A percentile compares a stretch with the other conserved stretches of the same genome.
These are phyloP conservation scores for Kwoniella bestiolae DNA, from an alignment of 768 basidiomycete species.

Conservation along the genomic window DNA sequence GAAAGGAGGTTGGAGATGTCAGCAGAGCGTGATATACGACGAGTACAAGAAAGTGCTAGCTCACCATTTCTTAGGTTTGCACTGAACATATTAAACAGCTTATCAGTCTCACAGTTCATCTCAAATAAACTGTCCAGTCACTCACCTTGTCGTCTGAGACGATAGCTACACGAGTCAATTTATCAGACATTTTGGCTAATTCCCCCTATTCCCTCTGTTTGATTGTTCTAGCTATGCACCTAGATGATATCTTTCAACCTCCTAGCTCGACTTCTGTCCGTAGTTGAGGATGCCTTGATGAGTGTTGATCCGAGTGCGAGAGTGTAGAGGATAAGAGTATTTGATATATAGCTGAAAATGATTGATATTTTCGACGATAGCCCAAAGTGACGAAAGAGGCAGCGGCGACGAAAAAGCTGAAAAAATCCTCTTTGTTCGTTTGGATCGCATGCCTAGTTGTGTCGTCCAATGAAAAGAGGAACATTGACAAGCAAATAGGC, in stretches of 20 bases:
- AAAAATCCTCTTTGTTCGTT: constrained; percentile 7
- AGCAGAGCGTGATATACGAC: not conserved
- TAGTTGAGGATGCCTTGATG: too few species aligned
- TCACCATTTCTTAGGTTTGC: constrained; percentile 81
- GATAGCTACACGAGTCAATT: constrained; percentile 97
- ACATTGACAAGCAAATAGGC: not conserved
- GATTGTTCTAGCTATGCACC: not conserved
- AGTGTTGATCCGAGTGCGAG: too few species aligned
- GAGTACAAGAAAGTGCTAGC: too few species aligned
- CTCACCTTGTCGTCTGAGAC: constrained; percentile 58
- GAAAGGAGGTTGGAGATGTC: constrained; percentile 5
- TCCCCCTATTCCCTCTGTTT: not conserved
- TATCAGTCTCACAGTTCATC: constrained; percentile 60
- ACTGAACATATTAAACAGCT: constrained; percentile 55
- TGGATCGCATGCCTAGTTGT: not conserved
- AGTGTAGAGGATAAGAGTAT: too few species aligned
- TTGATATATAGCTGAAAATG: too few species aligned
- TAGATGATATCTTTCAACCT: not conserved
- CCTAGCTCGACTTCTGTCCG: too few species aligned
- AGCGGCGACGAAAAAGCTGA: too few species aligned
- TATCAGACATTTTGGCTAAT: constrained; percentile 69
- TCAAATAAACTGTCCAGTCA: constrained; percentile 27
- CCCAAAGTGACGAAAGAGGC: too few species aligned
- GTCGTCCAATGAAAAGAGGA: not conserved
- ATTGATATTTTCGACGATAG: too few species aligned